Conservation (phyloP, 2,329 filamentous ascomycete species). For the Immersiporthe knoxdaviesiana region DNA sequence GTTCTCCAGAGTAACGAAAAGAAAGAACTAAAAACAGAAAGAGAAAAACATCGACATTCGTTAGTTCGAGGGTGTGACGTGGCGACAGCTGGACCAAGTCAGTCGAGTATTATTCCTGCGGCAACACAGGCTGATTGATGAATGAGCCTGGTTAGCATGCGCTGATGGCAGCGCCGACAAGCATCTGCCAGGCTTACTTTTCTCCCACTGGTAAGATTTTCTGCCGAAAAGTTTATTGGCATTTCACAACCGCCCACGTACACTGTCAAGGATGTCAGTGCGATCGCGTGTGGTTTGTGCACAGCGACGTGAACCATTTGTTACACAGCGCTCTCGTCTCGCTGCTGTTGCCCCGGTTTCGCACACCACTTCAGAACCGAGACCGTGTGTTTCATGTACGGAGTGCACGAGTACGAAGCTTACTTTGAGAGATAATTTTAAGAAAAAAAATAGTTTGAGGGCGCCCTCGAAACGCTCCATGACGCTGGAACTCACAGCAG, state of each 20-base stretch:
- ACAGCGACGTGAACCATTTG: not conserved
- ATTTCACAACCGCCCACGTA: not conserved
- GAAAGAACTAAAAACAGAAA: no score
- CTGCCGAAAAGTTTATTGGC: not conserved
- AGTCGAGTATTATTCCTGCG: slow-evolving; percentile 2
- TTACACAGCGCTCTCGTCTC: not conserved
- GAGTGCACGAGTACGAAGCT: no score
- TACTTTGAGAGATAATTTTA: no score
- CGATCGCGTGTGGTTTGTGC: not conserved
- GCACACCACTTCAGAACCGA: not conserved
- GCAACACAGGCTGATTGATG: not conserved
- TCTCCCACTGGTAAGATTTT: no score
- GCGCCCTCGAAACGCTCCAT: no score
- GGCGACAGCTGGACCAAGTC: not conserved
- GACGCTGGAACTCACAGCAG: no score
- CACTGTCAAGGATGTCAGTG: not conserved
- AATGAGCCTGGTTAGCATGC: not conserved
- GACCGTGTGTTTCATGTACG: not conserved
- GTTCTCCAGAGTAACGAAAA: not conserved
- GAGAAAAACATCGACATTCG: not conserved
- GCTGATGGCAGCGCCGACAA: not conserved
- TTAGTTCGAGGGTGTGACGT: not conserved
- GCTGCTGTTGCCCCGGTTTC: not conserved
- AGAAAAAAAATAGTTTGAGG: no score
- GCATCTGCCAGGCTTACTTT: not conserved